Base-by-base conservation (phyloP, 2,329 filamentous ascomycete genomes). In the Diaporthe eres region DNA sequence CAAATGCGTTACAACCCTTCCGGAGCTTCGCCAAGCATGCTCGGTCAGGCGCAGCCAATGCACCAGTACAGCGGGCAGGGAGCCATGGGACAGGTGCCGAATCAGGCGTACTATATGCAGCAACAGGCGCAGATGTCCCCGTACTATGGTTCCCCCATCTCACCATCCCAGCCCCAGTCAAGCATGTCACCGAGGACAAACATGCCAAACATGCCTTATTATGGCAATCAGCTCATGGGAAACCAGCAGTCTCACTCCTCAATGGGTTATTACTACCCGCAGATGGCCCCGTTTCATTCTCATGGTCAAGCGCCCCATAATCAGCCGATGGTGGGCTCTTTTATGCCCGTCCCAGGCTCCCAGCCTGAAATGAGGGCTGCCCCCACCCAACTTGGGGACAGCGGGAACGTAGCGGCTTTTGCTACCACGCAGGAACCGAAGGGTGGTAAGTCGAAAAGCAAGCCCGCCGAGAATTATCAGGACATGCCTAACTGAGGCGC, bases 61-160 rank as follows among this genome's bases (percentile, higher is more conserved):
- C 57, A 72, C 49, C 86, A 85, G 55, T 90, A 85, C 74, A 81
- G 82, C 17, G 81, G 81, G 1, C 85, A 85, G 74, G 78, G 80
- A 12, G 77, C 81, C 34, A 83, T 89, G 78, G 77, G 79, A n/a
- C 80, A 83, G 22, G 80, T 87, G 75, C 76, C 82, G 31, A 82
- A 80, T 25, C 87, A 87, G 65, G 84, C 84, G 34, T 90, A 88
- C 77, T 90, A 90, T 76, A 77, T 87, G 72, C 83, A 85, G 12
- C 87, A 87, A 68, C 85, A 87, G 58, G 79, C 81, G 49, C 86
- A 86, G 44, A 84, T 87, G 77, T 80, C 83, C n/a, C 85, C 84
- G 17, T 89, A 85, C 76, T 89, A 89, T 65, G 82, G 81, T 44
- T 74, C 82, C 7, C 85, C 86, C 22, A 78, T 87, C 60, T 79